Evolutionary conservation across 768 basidiomycete species (phyloP).

Genomic region (Sarcodon aspratus): DNA sequence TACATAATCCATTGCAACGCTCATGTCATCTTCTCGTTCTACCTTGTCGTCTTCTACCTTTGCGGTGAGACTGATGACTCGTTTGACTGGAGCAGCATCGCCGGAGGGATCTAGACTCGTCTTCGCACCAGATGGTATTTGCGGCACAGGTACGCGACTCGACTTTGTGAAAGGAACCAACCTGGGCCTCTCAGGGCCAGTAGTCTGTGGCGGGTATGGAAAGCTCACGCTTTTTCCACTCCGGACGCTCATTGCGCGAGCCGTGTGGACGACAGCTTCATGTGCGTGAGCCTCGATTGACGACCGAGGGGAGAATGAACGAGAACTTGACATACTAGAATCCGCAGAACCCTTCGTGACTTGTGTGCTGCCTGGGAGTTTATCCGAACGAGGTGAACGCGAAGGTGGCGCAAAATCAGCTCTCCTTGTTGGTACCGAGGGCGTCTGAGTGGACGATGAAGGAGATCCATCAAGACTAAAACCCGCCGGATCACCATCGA

Average conservation of each 20-base stretch:
- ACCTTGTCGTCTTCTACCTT: conserved; percentile 36
- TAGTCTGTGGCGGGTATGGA: conserved; percentile 21
- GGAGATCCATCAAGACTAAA: conserved; percentile 43
- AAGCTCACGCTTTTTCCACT: conserved; percentile 30
- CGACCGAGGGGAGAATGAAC: conserved; percentile 19
- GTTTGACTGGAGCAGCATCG: conserved; percentile 19
- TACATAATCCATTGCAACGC: conserved; percentile 61
- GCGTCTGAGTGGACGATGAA: conserved; percentile 50
- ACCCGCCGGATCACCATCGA: conserved; percentile 26
- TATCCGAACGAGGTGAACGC: conserved; percentile 10
- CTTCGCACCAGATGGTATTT: conserved; percentile 21
- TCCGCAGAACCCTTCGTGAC: conserved; percentile 11
- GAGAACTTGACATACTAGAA: conserved; percentile 15
- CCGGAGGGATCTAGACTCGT: conserved; percentile 6
- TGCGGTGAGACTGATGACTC: conserved; percentile 54
- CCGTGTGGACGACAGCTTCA: conserved; percentile 36
- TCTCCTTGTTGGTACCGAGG: conserved; percentile 56
- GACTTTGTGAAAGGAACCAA: conserved; percentile 65
- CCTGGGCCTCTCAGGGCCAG: conserved; percentile 34
- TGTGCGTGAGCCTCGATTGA: conserved; percentile 25
- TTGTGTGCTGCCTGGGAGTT: conserved; percentile 5
- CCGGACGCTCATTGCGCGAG: conserved; percentile 42
- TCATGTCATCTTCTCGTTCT: conserved; percentile 43
- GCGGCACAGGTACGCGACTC: conserved; percentile 52
- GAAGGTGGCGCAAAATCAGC: conserved; percentile 56